These are phyloP conservation scores for Xylariaceae sp. DNA, from an alignment of 2,329 filamentous ascomycete genomes.

Conservation along the genomic window DNA sequence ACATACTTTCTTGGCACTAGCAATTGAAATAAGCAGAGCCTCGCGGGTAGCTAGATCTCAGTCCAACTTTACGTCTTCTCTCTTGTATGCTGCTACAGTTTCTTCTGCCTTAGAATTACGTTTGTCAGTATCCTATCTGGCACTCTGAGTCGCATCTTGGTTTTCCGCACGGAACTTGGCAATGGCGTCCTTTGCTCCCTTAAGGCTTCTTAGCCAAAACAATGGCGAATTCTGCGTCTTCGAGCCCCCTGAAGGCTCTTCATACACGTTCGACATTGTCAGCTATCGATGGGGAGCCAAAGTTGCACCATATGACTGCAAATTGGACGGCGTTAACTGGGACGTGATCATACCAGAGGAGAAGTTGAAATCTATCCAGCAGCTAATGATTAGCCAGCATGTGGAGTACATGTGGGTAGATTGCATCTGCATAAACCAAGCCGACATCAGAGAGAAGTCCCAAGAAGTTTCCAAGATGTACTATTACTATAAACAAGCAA, in stretches of 20 bases:
- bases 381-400: slow-evolving; percentile 15
- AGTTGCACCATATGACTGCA: slow-evolving; percentile 1
- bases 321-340: slow-evolving; percentile 15
- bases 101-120: neutral
- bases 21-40: no score
- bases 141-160: neutral
- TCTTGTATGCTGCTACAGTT: no score
- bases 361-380: slow-evolving; percentile 19
- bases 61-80: no score
- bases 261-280: slow-evolving; percentile 22
- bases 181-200: slow-evolving; percentile 11
- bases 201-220: slow-evolving; percentile 11
- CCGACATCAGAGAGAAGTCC: slow-evolving; percentile 9
- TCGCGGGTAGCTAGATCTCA: no score
- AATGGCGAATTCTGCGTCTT: slow-evolving; percentile 20
- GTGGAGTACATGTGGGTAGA: slow-evolving; percentile 26
- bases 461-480: slow-evolving; percentile 25
- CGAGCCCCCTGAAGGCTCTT: neutral
- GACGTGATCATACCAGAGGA: slow-evolving; percentile 1
- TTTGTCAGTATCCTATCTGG: neutral
- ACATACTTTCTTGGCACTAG: neutral
- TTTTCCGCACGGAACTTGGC: neutral
- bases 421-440: slow-evolving; percentile 26
- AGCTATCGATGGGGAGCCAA: slow-evolving; percentile 18
- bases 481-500: slow-evolving; percentile 24